These are phyloP conservation scores for Chlamydomonas sphaeroides DNA, from an alignment of 139 green algal genomes.

Conservation along the genomic window DNA sequence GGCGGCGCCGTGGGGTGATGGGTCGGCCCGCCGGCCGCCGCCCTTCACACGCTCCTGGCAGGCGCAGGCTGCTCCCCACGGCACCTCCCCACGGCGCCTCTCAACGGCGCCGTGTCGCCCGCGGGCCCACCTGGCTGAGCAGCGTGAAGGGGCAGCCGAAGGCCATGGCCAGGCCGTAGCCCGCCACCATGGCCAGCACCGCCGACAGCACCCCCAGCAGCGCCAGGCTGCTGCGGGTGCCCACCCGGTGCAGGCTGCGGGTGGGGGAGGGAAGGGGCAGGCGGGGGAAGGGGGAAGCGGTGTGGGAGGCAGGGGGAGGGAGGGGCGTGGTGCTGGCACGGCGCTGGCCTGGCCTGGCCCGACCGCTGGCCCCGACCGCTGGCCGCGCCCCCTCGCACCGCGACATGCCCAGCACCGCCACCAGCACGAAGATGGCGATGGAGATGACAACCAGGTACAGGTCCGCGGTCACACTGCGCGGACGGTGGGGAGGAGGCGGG, in stretches of 20 bases:
- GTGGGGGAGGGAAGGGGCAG: background rate
- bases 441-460: constrained; percentile 42
- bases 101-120: too few relatives aligned
- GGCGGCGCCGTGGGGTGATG: too few relatives aligned
- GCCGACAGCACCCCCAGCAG: constrained; percentile 30
- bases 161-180: constrained; percentile 39
- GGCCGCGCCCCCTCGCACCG: background rate
- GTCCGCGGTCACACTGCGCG: constrained; percentile 14
- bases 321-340: background rate
- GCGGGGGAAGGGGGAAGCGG: background rate
- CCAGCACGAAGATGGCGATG: constrained; percentile 32
- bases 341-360: too few relatives aligned
- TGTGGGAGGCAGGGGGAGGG: background rate
- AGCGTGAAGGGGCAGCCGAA: constrained; percentile 40
- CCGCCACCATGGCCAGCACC: constrained; percentile 30
- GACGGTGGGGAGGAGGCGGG: too few relatives aligned
- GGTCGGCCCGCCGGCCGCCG: too few relatives aligned
- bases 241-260: constrained; percentile 15
- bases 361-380: too few relatives aligned
- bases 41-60: too few relatives aligned
- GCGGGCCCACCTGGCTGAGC: constrained; percentile 21
- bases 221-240: constrained; percentile 39
- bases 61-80: too few relatives aligned
- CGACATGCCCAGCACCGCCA: constrained; percentile 20
- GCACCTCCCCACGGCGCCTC: too few relatives aligned